Conservation (phyloP, 768 basidiomycete genomes). For the Podaxis sp. region DNA sequence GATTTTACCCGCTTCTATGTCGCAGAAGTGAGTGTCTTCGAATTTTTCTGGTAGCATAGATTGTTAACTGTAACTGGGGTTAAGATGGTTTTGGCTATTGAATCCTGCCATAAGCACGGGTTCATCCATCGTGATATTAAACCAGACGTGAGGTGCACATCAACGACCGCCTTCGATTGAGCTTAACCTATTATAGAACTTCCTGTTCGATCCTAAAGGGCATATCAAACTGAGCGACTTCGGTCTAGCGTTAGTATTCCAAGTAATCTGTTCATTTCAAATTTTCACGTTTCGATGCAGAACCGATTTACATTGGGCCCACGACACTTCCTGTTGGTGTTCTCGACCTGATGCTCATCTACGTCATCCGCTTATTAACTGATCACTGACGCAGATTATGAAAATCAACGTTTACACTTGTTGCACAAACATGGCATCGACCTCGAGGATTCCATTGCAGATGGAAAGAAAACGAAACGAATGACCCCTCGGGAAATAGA, state of each 20-base stretch:
- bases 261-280: slow-evolving; percentile 16
- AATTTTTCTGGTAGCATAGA: slow-evolving; percentile 8
- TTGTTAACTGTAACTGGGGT: slow-evolving; percentile 15
- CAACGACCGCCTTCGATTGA: slow-evolving; percentile 14
- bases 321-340: slow-evolving; percentile 81
- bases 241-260: slow-evolving; percentile 78
- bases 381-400: slow-evolving; percentile 63
- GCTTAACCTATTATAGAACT: slow-evolving; percentile 57
- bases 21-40: slow-evolving; percentile 61
- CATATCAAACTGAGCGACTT: slow-evolving; percentile 96
- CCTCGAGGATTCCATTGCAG: slow-evolving; percentile 71
- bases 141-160: slow-evolving; percentile 62
- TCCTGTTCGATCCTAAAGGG: slow-evolving; percentile 89
- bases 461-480: slow-evolving; percentile 70
- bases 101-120: slow-evolving; percentile 89
- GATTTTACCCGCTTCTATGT: slow-evolving; percentile 91
- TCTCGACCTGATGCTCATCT: slow-evolving; percentile 13
- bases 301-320: slow-evolving; percentile 94
- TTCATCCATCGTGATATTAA: slow-evolving; percentile 99
- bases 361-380: slow-evolving; percentile 14
- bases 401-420: slow-evolving; percentile 85
- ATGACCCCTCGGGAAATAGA: slow-evolving; percentile 83
- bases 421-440: slow-evolving; percentile 94
- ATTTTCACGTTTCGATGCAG: slow-evolving; percentile 33
- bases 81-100: slow-evolving; percentile 91